These are phyloP conservation scores for Leccinum huronense DNA, from an alignment of 1,284 basidiomycete species.

Conservation along the genomic window DNA sequence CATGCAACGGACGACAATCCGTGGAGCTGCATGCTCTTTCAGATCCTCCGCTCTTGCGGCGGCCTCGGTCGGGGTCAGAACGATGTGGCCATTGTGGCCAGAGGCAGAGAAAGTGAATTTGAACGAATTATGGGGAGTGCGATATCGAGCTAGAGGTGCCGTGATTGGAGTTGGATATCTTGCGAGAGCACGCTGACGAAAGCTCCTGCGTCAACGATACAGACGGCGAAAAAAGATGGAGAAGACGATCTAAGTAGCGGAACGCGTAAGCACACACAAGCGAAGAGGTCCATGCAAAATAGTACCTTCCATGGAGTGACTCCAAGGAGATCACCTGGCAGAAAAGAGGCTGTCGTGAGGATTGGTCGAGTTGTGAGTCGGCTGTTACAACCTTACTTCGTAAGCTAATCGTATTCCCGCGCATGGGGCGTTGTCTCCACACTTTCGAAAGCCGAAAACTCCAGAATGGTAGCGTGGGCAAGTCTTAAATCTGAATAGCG, in stretches of 20 bases:
- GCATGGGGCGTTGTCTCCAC: conserved; percentile 44
- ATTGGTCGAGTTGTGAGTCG: conserved; percentile 49
- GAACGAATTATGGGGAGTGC: conserved; percentile 50
- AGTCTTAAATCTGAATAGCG: conserved; percentile 81
- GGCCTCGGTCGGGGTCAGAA: conserved; percentile 46
- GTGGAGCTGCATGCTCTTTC: conserved; percentile 58
- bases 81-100: conserved; percentile 39
- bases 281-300: conserved; percentile 11
- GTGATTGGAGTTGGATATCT: conserved; percentile 71
- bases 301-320: conserved; percentile 78
- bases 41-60: conserved; percentile 29
- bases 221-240: conserved; percentile 81
- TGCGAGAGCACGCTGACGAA: conserved; percentile 84
- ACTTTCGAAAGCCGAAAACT: conserved; percentile 49
- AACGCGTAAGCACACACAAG: conserved; percentile 12
- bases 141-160: conserved; percentile 56
- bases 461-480: conserved; percentile 44
- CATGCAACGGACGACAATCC: conserved; percentile 39
- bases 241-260: conserved; percentile 64
- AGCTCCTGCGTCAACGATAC: conserved; percentile 95
- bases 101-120: conserved; percentile 57
- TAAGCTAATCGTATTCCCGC: conserved; percentile 51
- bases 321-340: conserved; percentile 79
- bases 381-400: conserved; percentile 45
- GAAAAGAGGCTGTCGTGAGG: conserved; percentile 74